phyloP scores from a whole-genome alignment of 2,329 filamentous ascomycete genomes.

The Ophiosphaerella narmari region DNA sequence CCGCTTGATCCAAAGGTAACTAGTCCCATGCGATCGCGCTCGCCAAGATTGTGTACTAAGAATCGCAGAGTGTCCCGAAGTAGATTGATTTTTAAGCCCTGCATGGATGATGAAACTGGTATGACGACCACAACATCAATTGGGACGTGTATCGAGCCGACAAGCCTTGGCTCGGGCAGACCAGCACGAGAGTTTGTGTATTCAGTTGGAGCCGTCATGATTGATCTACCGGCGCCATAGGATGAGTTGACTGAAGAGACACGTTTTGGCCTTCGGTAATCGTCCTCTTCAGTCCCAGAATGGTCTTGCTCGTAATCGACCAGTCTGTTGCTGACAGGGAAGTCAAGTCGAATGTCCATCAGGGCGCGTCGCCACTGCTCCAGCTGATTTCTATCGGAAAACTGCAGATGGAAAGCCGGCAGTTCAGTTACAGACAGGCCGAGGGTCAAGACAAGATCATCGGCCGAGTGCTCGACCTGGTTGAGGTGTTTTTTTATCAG shows the following conservation, averaged over 20 bases:
- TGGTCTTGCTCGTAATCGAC: constrained; percentile 78
- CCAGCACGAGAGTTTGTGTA: constrained; percentile 71
- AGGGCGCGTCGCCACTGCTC: constrained; percentile 91
- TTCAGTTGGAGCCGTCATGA: constrained; percentile 86
- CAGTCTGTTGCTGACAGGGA: constrained; percentile 61
- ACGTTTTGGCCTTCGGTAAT: constrained; percentile 71
- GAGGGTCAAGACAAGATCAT: constrained; percentile 84
- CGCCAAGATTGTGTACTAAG: constrained; percentile 85
- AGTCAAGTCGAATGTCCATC: constrained; percentile 77
- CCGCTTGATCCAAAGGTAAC: constrained; percentile 96
- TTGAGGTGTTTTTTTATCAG: constrained; percentile 97
- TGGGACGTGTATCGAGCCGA: constrained; percentile 76
- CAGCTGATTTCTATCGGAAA: constrained; percentile 80
- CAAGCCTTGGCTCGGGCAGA: constrained; percentile 50
- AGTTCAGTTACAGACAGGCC: constrained; percentile 90
- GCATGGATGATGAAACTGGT: constrained; percentile 97
- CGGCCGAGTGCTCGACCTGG: constrained; percentile 73
- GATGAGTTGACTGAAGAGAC: constrained; percentile 84
- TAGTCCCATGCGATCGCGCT: constrained; percentile 93
- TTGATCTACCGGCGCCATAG: constrained; percentile 81
- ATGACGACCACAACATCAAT: constrained; percentile 96
- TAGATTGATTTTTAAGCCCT: constrained; percentile 96
- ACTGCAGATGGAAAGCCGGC: constrained; percentile 91
- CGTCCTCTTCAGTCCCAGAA: constrained; percentile 87
- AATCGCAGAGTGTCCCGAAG: constrained; percentile 91